A percentile compares a stretch with the other conserved stretches of the same genome.
These are phyloP conservation scores for Beauveria sp. DNA, from an alignment of 2,329 filamentous ascomycete genomes.

Conservation along the genomic window DNA sequence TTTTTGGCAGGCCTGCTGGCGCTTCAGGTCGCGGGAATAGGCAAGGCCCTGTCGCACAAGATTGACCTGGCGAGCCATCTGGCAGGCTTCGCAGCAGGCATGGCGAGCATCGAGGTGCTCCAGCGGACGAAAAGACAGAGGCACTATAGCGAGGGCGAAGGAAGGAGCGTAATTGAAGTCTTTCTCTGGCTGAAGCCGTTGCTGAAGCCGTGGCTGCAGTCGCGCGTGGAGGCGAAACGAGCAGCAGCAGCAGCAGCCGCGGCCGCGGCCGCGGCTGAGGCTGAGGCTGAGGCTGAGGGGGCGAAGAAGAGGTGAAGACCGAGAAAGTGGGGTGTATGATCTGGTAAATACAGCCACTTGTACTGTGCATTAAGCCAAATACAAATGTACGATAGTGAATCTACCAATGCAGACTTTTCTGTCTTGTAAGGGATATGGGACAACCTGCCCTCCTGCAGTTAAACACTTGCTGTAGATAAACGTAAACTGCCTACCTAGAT, in stretches of 20 bases:
- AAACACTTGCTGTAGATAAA: no score
- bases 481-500: no score
- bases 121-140: slow-evolving; percentile 15
- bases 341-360: background rate
- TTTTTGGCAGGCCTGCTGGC: slow-evolving; percentile 45
- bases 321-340: background rate
- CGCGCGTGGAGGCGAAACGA: background rate
- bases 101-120: slow-evolving; percentile 31
- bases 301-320: background rate
- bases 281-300: background rate
- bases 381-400: no score
- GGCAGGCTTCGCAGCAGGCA: slow-evolving; percentile 41
- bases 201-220: background rate
- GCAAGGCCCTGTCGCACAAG: slow-evolving; percentile 32
- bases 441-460: no score
- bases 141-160: slow-evolving; percentile 12
- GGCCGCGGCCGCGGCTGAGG: background rate
- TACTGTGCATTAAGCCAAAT: no score
- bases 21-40: slow-evolving; percentile 41
- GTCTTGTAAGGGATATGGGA: no score
- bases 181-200: slow-evolving; percentile 6
- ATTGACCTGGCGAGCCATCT: slow-evolving; percentile 48
- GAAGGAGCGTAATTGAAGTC: slow-evolving; percentile 10
- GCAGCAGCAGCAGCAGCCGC: background rate
- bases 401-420: no score